Conservation (phyloP, 2,329 filamentous ascomycete species). For the Hortaea sp. region DNA sequence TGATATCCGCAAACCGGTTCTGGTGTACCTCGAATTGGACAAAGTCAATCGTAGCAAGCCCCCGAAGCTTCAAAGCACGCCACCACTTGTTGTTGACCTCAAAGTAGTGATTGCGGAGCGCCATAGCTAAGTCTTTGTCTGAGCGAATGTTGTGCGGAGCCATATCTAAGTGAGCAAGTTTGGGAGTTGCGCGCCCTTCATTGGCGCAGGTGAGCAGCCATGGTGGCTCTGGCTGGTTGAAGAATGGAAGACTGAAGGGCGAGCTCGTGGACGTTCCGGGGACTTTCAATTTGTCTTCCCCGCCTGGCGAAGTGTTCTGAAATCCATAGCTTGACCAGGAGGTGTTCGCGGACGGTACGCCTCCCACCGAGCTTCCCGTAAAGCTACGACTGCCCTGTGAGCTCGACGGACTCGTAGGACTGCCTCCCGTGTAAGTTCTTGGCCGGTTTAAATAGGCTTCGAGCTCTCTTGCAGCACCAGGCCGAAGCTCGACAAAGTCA, state of each 20-base stretch:
- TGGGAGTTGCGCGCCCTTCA: slow-evolving; percentile 27
- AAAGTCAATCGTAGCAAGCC: slow-evolving; percentile 29
- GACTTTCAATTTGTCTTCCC: background rate
- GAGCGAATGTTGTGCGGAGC: slow-evolving; percentile 22
- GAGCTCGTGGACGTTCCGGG: slow-evolving; percentile 3
- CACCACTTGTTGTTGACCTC: slow-evolving; percentile 25
- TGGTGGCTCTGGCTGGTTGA: slow-evolving; percentile 12
- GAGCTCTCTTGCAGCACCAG: slow-evolving; percentile 29
- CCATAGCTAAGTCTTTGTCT: slow-evolving; percentile 26
- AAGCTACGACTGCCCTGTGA: slow-evolving; percentile 3
- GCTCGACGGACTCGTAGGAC: slow-evolving; percentile 7
- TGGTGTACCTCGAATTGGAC: slow-evolving; percentile 28
- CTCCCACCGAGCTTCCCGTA: slow-evolving; percentile 3
- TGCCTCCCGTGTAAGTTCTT: slow-evolving; percentile 12
- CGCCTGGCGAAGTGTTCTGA: no score
- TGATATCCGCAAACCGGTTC: slow-evolving; percentile 31
- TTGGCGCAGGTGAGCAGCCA: slow-evolving; percentile 31
- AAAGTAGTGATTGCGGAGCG: slow-evolving; percentile 26
- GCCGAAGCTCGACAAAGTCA: slow-evolving; percentile 28
- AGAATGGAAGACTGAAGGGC: background rate
- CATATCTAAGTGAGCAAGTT: slow-evolving; percentile 29
- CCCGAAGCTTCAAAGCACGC: slow-evolving; percentile 24
- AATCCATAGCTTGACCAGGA: background rate
- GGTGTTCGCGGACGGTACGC: slow-evolving; percentile 4
- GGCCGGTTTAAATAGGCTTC: slow-evolving; percentile 29